Percentiles rank a stretch among this genome's conserved stretches.
phyloP scores from a whole-genome alignment of 768 basidiomycete genomes.

The Butyriboletus loyo region DNA sequence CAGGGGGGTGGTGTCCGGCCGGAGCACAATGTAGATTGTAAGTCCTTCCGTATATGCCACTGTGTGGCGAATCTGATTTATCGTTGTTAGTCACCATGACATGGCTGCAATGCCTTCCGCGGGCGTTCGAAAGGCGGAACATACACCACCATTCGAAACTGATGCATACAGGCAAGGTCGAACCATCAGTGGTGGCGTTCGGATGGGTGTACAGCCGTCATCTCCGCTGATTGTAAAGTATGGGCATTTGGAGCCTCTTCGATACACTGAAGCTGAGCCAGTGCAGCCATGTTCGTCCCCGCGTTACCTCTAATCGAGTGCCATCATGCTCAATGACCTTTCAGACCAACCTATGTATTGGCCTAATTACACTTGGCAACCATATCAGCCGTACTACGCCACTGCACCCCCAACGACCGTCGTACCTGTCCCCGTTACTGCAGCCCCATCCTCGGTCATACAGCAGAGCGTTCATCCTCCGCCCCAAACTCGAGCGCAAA shows the following conservation, averaged over 20 bases:
- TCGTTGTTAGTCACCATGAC: conserved; percentile 19
- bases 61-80: not conserved
- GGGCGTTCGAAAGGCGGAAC: conserved; percentile 8
- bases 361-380: conserved; percentile 13
- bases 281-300: conserved; percentile 32
- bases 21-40: conserved; percentile 44
- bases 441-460: not conserved
- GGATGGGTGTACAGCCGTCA: conserved; percentile 12
- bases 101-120: conserved; percentile 22
- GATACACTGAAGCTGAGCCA: conserved; percentile 31
- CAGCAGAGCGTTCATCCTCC: conserved; percentile 2
- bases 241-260: conserved; percentile 18
- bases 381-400: conserved; percentile 31
- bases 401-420: conserved; percentile 16
- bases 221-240: conserved; percentile 8
- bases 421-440: not conserved
- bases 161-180: conserved; percentile 10
- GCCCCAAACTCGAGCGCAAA: not conserved
- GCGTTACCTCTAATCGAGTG: not conserved
- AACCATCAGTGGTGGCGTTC: conserved; percentile 27
- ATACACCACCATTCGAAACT: not conserved
- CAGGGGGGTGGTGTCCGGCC: conserved; percentile 41
- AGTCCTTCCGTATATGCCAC: conserved; percentile 12
- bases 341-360: conserved; percentile 16
- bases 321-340: not conserved